These are phyloP conservation scores for Neurospora sp. DNA, from an alignment of 495 filamentous ascomycete species.

Conservation along the genomic window DNA sequence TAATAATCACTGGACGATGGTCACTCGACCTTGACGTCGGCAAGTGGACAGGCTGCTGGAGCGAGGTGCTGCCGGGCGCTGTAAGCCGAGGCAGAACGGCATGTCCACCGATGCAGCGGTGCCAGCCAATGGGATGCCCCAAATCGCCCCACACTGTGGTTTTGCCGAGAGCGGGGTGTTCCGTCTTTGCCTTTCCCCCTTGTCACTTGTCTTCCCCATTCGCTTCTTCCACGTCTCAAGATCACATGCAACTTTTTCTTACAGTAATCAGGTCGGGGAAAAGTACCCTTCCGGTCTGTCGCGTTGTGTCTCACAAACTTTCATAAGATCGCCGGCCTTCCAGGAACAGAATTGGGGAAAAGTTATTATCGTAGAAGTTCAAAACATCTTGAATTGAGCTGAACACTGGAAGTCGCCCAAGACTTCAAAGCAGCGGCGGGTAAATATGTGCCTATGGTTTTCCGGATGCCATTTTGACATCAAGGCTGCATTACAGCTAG, in stretches of 20 bases:
- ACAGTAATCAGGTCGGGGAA: not conserved
- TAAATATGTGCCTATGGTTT: not conserved
- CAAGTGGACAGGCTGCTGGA: constrained; percentile 4
- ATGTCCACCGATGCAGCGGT: not conserved
- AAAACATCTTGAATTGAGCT: not conserved
- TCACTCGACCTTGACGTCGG: constrained; percentile 8
- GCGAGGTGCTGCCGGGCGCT: constrained; percentile 8
- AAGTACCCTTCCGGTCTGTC: not conserved
- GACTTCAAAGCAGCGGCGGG: not conserved
- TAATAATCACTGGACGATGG: constrained; percentile 2
- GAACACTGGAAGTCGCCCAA: not conserved
- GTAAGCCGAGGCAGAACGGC: constrained; percentile 18
- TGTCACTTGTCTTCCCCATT: not conserved
- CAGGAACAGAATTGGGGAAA: not conserved
- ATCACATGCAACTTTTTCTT: not conserved
- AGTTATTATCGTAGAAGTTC: not conserved
- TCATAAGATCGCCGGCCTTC: not conserved
- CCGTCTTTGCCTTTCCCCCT: not conserved
- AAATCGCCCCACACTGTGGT: constrained; percentile 1
- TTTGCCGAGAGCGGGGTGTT: constrained; percentile 17
- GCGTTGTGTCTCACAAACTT: not conserved
- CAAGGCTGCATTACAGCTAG: not conserved
- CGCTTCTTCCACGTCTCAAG: not conserved
- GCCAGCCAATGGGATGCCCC: not conserved
- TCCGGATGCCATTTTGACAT: not conserved